Evolutionary conservation across 495 filamentous ascomycete species (phyloP).

Genomic region (Xylaria longipes): DNA sequence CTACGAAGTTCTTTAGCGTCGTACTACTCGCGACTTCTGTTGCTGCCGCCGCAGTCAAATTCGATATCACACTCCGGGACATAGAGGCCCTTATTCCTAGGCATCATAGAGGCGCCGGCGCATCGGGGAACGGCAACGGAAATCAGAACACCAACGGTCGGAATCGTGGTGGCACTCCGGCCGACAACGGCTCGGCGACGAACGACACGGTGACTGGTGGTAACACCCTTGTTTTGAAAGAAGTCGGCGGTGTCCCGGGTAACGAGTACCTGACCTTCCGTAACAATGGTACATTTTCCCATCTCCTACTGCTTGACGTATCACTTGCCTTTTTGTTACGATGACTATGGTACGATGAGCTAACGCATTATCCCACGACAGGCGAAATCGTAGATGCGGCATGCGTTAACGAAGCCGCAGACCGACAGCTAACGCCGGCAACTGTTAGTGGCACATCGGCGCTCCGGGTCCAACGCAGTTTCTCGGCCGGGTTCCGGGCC

Average conservation of each 20-base stretch:
- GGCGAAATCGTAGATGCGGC: conserved; percentile 44
- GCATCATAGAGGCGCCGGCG: conserved; percentile 1
- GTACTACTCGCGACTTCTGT: conserved; percentile 4
- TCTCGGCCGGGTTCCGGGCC: conserved; percentile 34
- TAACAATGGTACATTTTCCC: conserved; percentile 36
- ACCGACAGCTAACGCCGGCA: conserved; percentile 44
- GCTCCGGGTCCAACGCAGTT: conserved; percentile 38
- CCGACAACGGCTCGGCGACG: background rate
- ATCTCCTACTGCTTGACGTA: background rate
- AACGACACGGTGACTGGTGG: background rate
- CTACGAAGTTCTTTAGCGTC: conserved; percentile 10
- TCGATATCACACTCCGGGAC: conserved; percentile 3
- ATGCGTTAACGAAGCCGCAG: conserved; percentile 38
- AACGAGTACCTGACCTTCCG: conserved; percentile 45
- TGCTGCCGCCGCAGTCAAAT: background rate
- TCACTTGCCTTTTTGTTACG: background rate
- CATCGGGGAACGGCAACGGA: background rate
- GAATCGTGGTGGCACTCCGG: background rate
- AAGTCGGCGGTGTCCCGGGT: conserved; percentile 41
- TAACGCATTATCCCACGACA: conserved; percentile 24
- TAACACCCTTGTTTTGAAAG: conserved; percentile 39
- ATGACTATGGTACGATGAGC: background rate
- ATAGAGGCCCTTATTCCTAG: conserved; percentile 1
- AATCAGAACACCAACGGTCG: background rate
- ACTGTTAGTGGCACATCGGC: conserved; percentile 33